Evolutionary conservation across 2,329 filamentous ascomycete species (phyloP).

Genomic region (Xylariaceae sp.): DNA sequence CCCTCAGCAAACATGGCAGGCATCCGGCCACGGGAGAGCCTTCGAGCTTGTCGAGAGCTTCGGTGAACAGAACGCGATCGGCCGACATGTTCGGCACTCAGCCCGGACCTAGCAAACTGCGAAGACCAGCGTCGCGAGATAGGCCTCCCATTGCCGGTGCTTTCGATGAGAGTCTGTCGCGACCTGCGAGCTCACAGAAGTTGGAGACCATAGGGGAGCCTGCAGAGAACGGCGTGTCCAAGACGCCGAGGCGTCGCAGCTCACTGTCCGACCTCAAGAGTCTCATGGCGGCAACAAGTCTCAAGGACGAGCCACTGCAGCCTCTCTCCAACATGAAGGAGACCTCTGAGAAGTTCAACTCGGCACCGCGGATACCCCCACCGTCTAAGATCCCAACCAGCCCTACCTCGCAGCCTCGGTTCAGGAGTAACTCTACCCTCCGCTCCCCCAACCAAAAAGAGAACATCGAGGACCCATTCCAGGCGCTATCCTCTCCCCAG

Average conservation of each 20-base stretch:
- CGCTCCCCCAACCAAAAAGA: conserved; percentile 42
- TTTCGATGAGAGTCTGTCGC: conserved; percentile 47
- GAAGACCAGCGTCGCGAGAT: conserved; percentile 50
- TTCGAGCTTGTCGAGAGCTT: conserved; percentile 58
- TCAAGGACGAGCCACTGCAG: conserved; percentile 38
- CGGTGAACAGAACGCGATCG: conserved; percentile 64
- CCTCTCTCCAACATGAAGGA: conserved; percentile 46
- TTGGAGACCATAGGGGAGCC: conserved; percentile 55
- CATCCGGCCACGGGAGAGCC: conserved; percentile 51
- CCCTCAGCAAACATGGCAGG: conserved; percentile 74
- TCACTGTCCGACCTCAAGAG: conserved; percentile 79
- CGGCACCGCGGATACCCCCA: conserved; percentile 35
- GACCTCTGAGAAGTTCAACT: conserved; percentile 51
- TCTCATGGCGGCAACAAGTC: conserved; percentile 54
- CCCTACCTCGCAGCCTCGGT: conserved; percentile 33
- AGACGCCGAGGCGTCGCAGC: conserved; percentile 69
- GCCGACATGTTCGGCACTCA: conserved; percentile 56
- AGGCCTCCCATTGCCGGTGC: conserved; percentile 54
- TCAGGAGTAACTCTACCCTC: conserved; percentile 16
- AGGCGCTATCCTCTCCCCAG: conserved; percentile 8
- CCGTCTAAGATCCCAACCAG: conserved; percentile 47
- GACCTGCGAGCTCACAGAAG: conserved; percentile 51
- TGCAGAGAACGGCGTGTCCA: conserved; percentile 31
- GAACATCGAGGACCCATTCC: conserved; percentile 26
- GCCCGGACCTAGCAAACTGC: conserved; percentile 39